Conservation (phyloP, 495 filamentous ascomycete species). For the Astrocystis sublimbata region DNA sequence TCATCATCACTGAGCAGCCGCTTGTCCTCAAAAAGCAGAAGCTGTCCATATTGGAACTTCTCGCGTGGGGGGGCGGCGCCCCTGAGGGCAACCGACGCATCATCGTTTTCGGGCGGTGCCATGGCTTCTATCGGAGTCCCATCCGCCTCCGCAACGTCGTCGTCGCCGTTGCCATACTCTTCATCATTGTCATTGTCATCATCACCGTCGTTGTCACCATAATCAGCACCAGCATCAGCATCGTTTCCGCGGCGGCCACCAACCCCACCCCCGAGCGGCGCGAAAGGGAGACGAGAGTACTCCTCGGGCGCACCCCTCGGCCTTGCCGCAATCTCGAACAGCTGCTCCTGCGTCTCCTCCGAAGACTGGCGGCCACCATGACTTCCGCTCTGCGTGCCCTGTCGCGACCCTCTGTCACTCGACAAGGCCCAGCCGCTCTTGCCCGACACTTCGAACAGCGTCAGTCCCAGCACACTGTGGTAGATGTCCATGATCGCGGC, state of each 20-base stretch:
- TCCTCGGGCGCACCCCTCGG: slow-evolving; percentile 1
- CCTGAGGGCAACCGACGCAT: neutral
- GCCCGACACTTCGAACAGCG: slow-evolving; percentile 32
- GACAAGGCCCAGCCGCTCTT: slow-evolving; percentile 37
- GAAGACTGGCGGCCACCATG: neutral
- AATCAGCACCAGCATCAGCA: no score
- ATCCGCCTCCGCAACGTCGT: neutral
- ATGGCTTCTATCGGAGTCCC: neutral
- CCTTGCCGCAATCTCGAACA: slow-evolving; percentile 18
- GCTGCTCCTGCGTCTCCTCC: slow-evolving; percentile 9
- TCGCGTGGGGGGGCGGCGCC: neutral
- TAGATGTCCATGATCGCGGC: slow-evolving; percentile 41
- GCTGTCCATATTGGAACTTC: slow-evolving; percentile 8
- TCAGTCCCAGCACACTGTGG: slow-evolving; percentile 40
- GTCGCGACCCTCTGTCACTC: slow-evolving; percentile 19
- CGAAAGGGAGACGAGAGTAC: neutral
- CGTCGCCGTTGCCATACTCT: neutral
- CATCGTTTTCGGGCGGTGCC: neutral
- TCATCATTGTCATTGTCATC: slow-evolving; percentile 27
- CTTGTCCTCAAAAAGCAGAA: slow-evolving; percentile 4
- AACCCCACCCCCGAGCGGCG: neutral
- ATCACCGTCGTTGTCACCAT: neutral
- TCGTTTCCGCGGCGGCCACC: no score
- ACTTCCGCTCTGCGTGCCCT: neutral
- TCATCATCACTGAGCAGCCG: neutral